phyloP scores from a whole-genome alignment of 2,329 filamentous ascomycete genomes.

The Emericellopsis cladophorae region DNA sequence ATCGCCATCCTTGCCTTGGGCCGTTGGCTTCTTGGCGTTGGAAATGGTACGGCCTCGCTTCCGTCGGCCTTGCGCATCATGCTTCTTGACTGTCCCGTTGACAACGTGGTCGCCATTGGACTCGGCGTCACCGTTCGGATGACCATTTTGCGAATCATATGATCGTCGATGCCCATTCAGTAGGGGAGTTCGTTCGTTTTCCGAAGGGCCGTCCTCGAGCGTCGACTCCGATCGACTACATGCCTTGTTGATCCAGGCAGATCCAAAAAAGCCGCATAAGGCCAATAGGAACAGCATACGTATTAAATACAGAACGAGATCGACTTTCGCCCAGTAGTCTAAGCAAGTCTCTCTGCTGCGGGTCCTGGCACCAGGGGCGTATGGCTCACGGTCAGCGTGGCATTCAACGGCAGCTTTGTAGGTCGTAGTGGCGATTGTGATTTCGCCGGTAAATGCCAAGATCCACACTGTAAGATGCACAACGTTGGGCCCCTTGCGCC shows the following conservation, averaged over 20 bases:
- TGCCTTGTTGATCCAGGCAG: constrained; percentile 27
- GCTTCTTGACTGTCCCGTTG: background rate
- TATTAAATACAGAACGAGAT: constrained; percentile 52
- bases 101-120: background rate
- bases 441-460: constrained; percentile 59
- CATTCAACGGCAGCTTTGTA: constrained; percentile 54
- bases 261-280: constrained; percentile 36
- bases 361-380: constrained; percentile 5
- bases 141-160: constrained; percentile 16
- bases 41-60: constrained; percentile 21
- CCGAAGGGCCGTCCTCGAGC: constrained; percentile 19
- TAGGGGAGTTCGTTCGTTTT: constrained; percentile 51
- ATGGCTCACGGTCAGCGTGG: constrained; percentile 37
- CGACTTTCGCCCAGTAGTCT: constrained; percentile 32
- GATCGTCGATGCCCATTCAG: constrained; percentile 30
- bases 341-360: constrained; percentile 15
- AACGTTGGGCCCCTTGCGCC: constrained; percentile 64
- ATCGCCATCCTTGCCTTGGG: constrained; percentile 28
- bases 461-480: constrained; percentile 74
- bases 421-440: constrained; percentile 57
- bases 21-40: constrained; percentile 20
- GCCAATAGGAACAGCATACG: constrained; percentile 55
- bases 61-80: constrained; percentile 15
- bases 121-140: background rate
- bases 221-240: constrained; percentile 21